Conservation (phyloP, 805 yeast species). For the Myxozyma mucilagina region DNA sequence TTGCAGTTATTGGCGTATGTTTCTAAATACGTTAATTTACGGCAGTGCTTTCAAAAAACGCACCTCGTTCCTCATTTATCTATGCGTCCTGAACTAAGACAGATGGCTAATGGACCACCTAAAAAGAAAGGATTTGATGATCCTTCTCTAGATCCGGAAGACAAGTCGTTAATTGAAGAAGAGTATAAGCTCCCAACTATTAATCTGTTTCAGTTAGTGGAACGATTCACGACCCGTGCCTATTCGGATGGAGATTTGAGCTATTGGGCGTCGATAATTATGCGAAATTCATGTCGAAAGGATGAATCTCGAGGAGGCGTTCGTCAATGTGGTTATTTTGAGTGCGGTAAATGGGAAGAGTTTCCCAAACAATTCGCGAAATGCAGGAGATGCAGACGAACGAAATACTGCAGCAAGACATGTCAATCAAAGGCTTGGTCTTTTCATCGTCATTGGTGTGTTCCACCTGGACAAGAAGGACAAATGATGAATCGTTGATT, state of each 20-base stretch:
- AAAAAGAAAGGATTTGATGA: conserved; percentile 12
- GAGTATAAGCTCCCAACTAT: conserved; percentile 48
- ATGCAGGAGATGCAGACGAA: conserved; percentile 89
- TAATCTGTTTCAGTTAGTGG: conserved; percentile 88
- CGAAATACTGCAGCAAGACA: conserved; percentile 89
- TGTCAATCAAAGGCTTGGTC: conserved; percentile 93
- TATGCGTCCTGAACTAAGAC: conserved; percentile 34
- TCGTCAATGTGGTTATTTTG: conserved; percentile 90
- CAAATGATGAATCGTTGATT: conserved; percentile 2
- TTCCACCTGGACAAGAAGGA: conserved; percentile 25
- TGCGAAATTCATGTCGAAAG: conserved; percentile 91
- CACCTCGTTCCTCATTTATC: conserved; percentile 74
- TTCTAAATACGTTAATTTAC: conserved; percentile 82
- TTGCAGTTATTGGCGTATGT: conserved; percentile 88
- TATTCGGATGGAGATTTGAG: conserved; percentile 72
- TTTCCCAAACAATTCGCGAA: conserved; percentile 91
- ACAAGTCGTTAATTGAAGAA: conserved; percentile 42
- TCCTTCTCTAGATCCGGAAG: conserved; percentile 24
- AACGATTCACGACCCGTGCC: conserved; percentile 73
- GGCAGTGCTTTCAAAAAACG: conserved; percentile 70
- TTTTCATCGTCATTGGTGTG: conserved; percentile 92
- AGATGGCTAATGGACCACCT: not conserved
- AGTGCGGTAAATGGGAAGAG: conserved; percentile 92
- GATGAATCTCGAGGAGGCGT: conserved; percentile 86
- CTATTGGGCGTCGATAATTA: conserved; percentile 97